Base-by-base conservation (phyloP, 177 flowering plant species). In the Vitis hybrid region DNA sequence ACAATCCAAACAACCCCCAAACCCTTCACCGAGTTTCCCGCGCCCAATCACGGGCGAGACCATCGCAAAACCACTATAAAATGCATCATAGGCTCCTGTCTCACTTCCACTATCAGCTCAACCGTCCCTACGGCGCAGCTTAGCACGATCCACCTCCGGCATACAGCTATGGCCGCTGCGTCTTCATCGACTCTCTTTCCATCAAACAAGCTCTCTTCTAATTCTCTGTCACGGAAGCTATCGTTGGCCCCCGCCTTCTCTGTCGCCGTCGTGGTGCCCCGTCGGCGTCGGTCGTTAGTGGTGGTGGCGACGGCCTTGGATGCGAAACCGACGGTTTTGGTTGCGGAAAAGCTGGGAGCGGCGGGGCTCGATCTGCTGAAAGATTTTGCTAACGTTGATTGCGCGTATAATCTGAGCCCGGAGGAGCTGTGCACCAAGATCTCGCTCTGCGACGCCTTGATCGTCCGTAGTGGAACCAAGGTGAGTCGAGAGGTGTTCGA, bases 351-450 rank as follows among this genome's bases (percentile, higher is more conserved):
- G 81, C 88, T 91, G 22, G 97, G 92, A 0, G 82, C 84, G 9
- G 92, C 91, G 0, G 97, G 92, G 1, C 45, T 91, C 3, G 69
- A 71, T 4, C 90, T 91, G 29, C 77, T 91, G 60, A 85, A 85
- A 74, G 80, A 75, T 19, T 88, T 84, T 58, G 93, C 97, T 13
- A 90, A 88, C 60, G 94, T 91, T 7, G 97, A 89, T 68, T 89
- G 94, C 71, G 83, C 92, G 7, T 91, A 89, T 66, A 81, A 87
- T 68, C 75, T 91, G 60, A 81, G 75, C n/a, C 86, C 86, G 1
- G 94, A 91, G 68, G 97, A 91, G 82, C 89, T 91, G 60, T 78
- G 87, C 79, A 80, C 94, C 62, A 91, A 91, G 88, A 91, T 91
- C 87, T 87, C 97, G 51, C 87, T 87, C 33, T 89, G 94, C 71